Base-by-base conservation (phyloP, 2,329 filamentous ascomycete genomes). In the Aspergillus jensenii region DNA sequence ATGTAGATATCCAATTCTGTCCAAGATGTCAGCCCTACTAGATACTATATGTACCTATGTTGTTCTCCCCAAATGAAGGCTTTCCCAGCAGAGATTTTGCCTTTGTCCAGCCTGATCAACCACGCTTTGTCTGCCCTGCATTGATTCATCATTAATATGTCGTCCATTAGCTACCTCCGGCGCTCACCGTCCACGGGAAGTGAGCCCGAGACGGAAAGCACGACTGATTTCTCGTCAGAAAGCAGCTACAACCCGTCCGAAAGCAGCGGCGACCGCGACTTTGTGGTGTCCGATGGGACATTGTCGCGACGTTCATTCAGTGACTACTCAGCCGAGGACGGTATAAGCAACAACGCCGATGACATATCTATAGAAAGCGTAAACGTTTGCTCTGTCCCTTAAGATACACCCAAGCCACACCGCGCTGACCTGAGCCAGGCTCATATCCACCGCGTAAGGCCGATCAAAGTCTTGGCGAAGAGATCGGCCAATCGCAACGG, bases 281-380 rank as follows among this genome's bases (percentile, higher is more conserved):
- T 55, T 55, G 52, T 55, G 33, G 52, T 55, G 25, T 55, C 52
- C 23, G 52, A 55, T 48, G 40, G 21, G 40, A 43, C 40, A 43
- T 40, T 45, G 19, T 43, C 46, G 19, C 25, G 14, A 43, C 33
- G 46, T 33, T 55, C 52, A 47, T 48, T 47, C 41, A 21, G 27
- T 39, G 37, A 52, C 49, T 52, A 39, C 49, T 19, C 21, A 52
- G 9, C 33, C 37, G 49, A 41, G 39, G 40, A 17, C 31, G 39
- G 49, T 40, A 52, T 40, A n/a, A 43, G 40, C 40, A 19, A 43
- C n/a, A 43, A 17, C n/a, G 40, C 40, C 40, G 40, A 43, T 43
- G 40, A 43, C 40, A 43, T 43, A 43, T 43, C 40, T 43, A 43
- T 43, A 43, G 40, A 43, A 43, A 43, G 17, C 40, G 17, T 21